Base-by-base conservation (phyloP, 2,329 filamentous ascomycete species). In the Cercospora sp. region DNA sequence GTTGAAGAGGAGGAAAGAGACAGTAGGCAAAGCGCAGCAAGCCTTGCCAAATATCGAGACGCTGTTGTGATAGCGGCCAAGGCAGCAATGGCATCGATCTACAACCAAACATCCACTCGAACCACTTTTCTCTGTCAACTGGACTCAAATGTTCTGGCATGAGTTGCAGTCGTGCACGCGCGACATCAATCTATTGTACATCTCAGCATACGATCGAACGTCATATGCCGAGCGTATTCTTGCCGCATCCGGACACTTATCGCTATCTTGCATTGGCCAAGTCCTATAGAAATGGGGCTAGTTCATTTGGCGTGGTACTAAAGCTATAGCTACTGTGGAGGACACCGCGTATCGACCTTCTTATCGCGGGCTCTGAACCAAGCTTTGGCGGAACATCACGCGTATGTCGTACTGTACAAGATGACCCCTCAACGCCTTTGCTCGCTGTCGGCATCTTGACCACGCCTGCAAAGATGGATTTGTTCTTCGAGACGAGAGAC, bases 1-100 rank as follows among this genome's bases (percentile, higher is more conserved):
- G 63, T 81, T 98, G 71, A 86, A 87, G 75, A 87, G 88, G 72
- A 88, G 82, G 63, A 66, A 65, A 59, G 63, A 67, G 18, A 16
- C 51, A n/a, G 45, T 37, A 12, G 40, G 51, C 10, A 59, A 66
- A 32, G 66, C 61, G 26, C 60, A 65, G 18, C 60, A 61, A 18
- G 59, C 59, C 16, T 24, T 68, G n/a, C 69, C 70, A 2, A 72
- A 70, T 7, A 68, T 70, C 12, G 69, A 72, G 61, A 71, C 67
- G 2, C 34, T 70, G 43, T 53, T 71, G 60, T 72, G 59, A 66
- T 61, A 26, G 28, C 12, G 21, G n/a, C 7, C 12, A 40, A 53
- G 5, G 21, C 37, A 37, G 26, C 21, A 63, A 26, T 21, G 2
- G 3, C 0, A 21, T 58, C 16, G 60, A 53, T 24, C 24, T 12